Conservation (phyloP, 108 stramenopile species). For the Conticribra guillardii region DNA sequence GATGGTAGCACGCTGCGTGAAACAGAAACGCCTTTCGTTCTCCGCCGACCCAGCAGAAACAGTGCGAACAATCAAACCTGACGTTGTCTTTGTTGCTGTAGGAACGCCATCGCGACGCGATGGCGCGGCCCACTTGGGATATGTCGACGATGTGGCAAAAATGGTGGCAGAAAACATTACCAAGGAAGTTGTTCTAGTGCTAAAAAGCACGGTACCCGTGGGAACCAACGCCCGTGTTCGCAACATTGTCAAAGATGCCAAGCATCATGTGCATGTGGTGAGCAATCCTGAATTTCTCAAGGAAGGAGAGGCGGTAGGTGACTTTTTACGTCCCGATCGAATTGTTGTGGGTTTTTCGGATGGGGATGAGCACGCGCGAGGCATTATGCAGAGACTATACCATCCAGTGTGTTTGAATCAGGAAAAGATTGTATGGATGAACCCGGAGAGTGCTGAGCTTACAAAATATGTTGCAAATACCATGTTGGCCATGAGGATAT, state of each 20-base stretch:
- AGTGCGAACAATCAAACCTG: constrained; percentile 47
- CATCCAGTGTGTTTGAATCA: constrained; percentile 61
- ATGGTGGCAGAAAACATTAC: constrained; percentile 73
- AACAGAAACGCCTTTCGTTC: constrained; percentile 70
- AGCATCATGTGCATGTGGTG: constrained; percentile 67
- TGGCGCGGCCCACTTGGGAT: constrained; percentile 77
- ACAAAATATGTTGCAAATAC: constrained; percentile 85
- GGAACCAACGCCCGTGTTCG: constrained; percentile 71
- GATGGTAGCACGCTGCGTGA: constrained; percentile 30
- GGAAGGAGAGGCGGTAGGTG: constrained; percentile 78
- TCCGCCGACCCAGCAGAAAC: constrained; percentile 66
- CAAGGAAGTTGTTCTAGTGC: constrained; percentile 70
- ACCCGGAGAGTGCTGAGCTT: constrained; percentile 80
- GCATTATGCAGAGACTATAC: constrained; percentile 29
- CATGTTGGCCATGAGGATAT: constrained; percentile 82
- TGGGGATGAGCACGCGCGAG: constrained; percentile 56
- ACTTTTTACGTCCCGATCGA: constrained; percentile 66
- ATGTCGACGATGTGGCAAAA: constrained; percentile 80
- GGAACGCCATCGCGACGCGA: constrained; percentile 65
- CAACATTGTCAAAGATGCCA: constrained; percentile 51
- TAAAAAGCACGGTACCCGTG: constrained; percentile 82
- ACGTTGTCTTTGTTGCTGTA: constrained; percentile 84
- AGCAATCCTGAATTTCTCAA: constrained; percentile 87
- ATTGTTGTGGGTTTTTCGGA: constrained; percentile 62
- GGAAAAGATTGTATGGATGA: constrained; percentile 71